A percentile compares a stretch with the other conserved stretches of the same genome.
phyloP scores from a whole-genome alignment of 345 rosid species.

The Euphorbia tirucalli region DNA sequence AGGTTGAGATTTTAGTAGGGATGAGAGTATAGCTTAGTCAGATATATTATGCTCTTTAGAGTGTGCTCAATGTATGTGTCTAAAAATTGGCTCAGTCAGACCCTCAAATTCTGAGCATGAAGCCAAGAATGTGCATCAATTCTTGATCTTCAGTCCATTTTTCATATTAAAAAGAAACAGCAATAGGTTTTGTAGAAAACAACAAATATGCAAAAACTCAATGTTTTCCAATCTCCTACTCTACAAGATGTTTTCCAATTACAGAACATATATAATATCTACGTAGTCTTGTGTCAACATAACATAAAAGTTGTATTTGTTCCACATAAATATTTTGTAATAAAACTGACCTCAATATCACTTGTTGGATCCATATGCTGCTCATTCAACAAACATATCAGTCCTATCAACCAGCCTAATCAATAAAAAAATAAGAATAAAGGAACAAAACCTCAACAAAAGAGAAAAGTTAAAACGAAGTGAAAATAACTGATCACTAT shows the following conservation, averaged over 20 bases:
- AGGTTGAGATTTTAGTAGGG: background rate
- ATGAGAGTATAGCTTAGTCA: background rate
- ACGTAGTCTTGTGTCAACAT: background rate
- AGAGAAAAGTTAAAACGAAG: background rate
- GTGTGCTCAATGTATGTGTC: slow-evolving; percentile 14
- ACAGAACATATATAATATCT: no score
- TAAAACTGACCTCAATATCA: slow-evolving; percentile 72
- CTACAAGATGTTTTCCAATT: background rate
- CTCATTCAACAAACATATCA: slow-evolving; percentile 68
- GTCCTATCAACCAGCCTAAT: slow-evolving; percentile 72
- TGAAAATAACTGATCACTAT: background rate
- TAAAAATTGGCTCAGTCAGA: background rate
- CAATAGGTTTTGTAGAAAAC: background rate
- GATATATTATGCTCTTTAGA: background rate
- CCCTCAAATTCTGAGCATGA: background rate
- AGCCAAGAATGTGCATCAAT: background rate
- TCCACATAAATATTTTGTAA: slow-evolving; percentile 1
- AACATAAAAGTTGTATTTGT: background rate
- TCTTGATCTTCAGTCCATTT: background rate
- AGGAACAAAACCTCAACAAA: slow-evolving; percentile 40
- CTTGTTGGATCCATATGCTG: slow-evolving; percentile 64
- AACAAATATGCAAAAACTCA: background rate
- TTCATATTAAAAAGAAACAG: background rate
- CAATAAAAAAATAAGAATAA: slow-evolving; percentile 48
- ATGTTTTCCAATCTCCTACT: background rate